phyloP scores from a whole-genome alignment of 2,329 filamentous ascomycete genomes.

The Pseudogymnoascus sp. region DNA sequence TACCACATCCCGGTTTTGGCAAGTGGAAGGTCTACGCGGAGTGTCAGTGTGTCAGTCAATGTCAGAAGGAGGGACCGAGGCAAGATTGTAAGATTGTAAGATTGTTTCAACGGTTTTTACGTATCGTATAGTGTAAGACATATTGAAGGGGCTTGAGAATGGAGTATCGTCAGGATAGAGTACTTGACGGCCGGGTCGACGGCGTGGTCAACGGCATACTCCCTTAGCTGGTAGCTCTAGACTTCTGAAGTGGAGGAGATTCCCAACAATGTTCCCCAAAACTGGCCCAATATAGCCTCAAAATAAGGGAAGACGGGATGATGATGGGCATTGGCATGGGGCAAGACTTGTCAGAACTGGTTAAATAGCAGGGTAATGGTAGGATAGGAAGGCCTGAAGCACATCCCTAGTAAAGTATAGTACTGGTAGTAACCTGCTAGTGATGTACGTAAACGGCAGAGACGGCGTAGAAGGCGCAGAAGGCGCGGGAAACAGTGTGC shows the following conservation, averaged over 20 bases:
- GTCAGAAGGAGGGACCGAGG: background rate
- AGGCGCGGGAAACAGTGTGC: too few species aligned
- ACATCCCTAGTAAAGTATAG: too few species aligned
- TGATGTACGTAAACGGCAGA: background rate
- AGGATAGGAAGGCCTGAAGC: background rate
- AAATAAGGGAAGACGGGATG: background rate
- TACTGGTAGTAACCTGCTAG: too few species aligned
- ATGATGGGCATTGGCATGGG: background rate
- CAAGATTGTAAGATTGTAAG: too few species aligned
- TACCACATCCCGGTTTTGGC: background rate
- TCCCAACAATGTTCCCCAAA: too few species aligned
- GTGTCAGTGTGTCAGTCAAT: background rate
- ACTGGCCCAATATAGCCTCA: background rate
- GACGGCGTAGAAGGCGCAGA: background rate
- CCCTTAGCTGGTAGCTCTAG: background rate
- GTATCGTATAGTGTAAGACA: background rate
- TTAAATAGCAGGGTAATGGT: background rate
- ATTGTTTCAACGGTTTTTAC: background rate
- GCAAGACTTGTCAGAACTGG: background rate
- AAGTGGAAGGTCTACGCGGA: background rate
- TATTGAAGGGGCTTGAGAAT: too few species aligned
- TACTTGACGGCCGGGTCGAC: too few species aligned
- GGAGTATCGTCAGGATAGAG: too few species aligned
- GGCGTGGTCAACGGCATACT: too few species aligned
- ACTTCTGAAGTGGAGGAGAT: background rate